Conservation (phyloP, 1,139 yeast species). For the Debaryomyces udenii region DNA sequence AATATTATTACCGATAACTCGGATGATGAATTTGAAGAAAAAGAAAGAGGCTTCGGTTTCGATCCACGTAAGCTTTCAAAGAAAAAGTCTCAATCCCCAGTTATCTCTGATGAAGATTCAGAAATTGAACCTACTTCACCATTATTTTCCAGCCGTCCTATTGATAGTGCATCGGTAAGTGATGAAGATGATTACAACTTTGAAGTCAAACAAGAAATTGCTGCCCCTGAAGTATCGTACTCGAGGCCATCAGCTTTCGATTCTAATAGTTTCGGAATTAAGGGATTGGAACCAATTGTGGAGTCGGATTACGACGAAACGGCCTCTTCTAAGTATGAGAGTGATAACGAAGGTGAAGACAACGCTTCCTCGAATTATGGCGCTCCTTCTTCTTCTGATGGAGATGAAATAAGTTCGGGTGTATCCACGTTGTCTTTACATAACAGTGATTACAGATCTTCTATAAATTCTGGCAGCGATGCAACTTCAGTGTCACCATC, state of each 20-base stretch:
- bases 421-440: constrained; percentile 46
- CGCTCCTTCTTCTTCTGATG: constrained; percentile 16
- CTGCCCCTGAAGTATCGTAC: not conserved
- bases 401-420: constrained; percentile 37
- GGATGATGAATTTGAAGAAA: constrained; percentile 21
- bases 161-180: constrained; percentile 11
- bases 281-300: constrained; percentile 45
- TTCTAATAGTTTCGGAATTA: constrained; percentile 34
- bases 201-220: constrained; percentile 3
- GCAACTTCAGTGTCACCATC: constrained; percentile 18
- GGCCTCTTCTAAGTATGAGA: constrained; percentile 40
- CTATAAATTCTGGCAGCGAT: constrained; percentile 25
- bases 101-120: constrained; percentile 9
- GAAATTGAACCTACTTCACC: constrained; percentile 9
- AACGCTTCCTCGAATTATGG: constrained; percentile 20
- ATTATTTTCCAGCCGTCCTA: constrained; percentile 3
- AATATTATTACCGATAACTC: constrained; percentile 14
- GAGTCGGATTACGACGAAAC: constrained; percentile 38
- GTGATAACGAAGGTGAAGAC: constrained; percentile 29
- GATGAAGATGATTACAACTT: constrained; percentile 13
- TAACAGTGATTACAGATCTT: constrained; percentile 39
- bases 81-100: constrained; percentile 12
- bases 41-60: constrained; percentile 23
- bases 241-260: constrained; percentile 25
- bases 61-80: constrained; percentile 26